phyloP scores from a whole-genome alignment of 768 basidiomycete species.

The Amanita molliuscula region DNA sequence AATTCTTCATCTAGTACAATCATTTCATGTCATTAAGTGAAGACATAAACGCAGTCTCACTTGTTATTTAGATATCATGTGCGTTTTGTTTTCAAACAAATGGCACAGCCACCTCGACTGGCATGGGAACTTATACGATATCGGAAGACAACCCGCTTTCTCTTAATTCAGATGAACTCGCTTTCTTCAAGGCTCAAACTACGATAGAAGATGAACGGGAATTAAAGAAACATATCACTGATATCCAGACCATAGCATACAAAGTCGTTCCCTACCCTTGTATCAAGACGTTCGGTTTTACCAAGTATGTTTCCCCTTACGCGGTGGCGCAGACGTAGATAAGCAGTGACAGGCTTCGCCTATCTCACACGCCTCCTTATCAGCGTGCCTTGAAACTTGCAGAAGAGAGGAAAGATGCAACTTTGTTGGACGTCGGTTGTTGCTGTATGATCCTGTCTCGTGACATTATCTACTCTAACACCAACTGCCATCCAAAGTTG shows the following conservation, averaged over 20 bases:
- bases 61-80: no score
- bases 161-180: conserved; percentile 16
- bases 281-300: conserved; percentile 15
- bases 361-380: background rate
- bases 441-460: conserved; percentile 21
- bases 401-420: background rate
- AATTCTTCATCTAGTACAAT: no score
- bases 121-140: no score
- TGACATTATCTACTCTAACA: background rate
- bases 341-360: background rate
- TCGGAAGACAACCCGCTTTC: background rate
- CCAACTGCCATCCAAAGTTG: conserved; percentile 19
- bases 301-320: background rate
- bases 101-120: no score
- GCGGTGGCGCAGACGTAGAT: background rate
- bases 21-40: no score
- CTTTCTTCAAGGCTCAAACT: conserved; percentile 25
- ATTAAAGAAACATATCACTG: conserved; percentile 28
- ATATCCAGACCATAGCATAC: conserved; percentile 26
- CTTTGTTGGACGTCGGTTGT: conserved; percentile 17
- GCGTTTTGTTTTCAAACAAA: no score
- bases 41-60: no score
- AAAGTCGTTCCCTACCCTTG: conserved; percentile 23
- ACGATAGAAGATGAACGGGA: conserved; percentile 25
- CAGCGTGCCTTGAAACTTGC: background rate